Conservation (phyloP, 352 stramenopile genomes). For the Aphanomyces stellatus region DNA sequence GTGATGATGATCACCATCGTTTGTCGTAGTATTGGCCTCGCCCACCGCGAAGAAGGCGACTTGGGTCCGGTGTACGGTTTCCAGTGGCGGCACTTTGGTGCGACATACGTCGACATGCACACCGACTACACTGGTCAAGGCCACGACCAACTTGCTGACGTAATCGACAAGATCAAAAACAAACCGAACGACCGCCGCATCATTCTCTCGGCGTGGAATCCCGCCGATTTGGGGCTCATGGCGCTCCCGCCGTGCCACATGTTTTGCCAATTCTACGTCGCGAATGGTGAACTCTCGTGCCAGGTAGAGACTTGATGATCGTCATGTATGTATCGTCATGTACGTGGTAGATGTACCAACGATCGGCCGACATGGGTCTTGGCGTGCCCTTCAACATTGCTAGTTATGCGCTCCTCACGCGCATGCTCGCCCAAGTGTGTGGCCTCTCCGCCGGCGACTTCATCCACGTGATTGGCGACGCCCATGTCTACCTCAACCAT, state of each 20-base stretch:
- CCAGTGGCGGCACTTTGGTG: slow-evolving; percentile 99
- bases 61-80: slow-evolving; percentile 96
- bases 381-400: slow-evolving; percentile 99
- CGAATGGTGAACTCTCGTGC: slow-evolving; percentile 70
- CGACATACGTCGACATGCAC: slow-evolving; percentile 97
- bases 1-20: not conserved
- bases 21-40: slow-evolving; percentile 69
- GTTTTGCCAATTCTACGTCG: slow-evolving; percentile 95
- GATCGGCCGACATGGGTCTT: slow-evolving; percentile 98
- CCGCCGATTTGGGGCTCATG: slow-evolving; percentile 68
- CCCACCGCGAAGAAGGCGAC: slow-evolving; percentile 94
- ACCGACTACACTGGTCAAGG: slow-evolving; percentile 96
- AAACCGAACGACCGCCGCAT: slow-evolving; percentile 98
- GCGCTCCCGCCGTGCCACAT: slow-evolving; percentile 99
- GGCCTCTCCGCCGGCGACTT: slow-evolving; percentile 94
- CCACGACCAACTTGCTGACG: slow-evolving; percentile 97
- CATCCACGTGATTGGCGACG: slow-evolving; percentile 98
- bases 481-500: slow-evolving; percentile 99
- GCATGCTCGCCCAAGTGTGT: slow-evolving; percentile 94
- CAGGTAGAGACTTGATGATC: slow-evolving; percentile 25
- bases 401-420: slow-evolving; percentile 96
- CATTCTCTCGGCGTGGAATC: slow-evolving; percentile 99
- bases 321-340: slow-evolving; percentile 12
- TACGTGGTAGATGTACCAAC: slow-evolving; percentile 94
- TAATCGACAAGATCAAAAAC: slow-evolving; percentile 96